Evolutionary conservation across 164 flowering plant genomes (phyloP).

Genomic region (Tetracentron sinense): DNA sequence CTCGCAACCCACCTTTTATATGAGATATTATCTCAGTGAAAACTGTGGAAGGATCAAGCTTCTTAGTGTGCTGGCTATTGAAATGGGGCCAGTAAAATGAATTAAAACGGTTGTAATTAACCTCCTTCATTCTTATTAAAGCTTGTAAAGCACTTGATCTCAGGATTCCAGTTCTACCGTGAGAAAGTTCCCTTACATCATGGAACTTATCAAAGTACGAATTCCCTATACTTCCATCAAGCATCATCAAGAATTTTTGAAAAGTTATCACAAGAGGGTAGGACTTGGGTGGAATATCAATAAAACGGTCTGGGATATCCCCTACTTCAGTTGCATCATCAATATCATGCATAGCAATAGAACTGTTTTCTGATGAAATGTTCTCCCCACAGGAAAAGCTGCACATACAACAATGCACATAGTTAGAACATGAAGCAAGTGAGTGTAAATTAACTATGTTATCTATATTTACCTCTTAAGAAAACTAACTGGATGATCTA

Average conservation of each 20-base stretch:
- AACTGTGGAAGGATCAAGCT: conserved; percentile 57
- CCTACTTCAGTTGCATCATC: conserved; percentile 36
- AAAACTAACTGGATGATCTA: too few relatives aligned
- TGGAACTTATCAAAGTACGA: conserved; percentile 33
- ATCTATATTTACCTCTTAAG: too few relatives aligned
- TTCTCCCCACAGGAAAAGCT: conserved; percentile 41
- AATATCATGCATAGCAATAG: conserved; percentile 33
- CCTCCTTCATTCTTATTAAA: conserved; percentile 49
- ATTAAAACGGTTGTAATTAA: conserved; percentile 50
- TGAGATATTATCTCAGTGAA: conserved; percentile 73
- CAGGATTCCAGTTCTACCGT: conserved; percentile 16
- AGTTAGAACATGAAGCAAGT: too few relatives aligned
- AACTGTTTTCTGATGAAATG: conserved; percentile 14
- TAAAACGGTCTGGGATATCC: conserved; percentile 33
- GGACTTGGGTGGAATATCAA: conserved; percentile 18
- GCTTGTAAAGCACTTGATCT: conserved; percentile 40
- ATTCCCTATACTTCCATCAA: conserved; percentile 38
- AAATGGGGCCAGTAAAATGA: conserved; percentile 72
- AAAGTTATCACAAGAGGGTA: conserved; percentile 48
- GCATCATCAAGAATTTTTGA: conserved; percentile 44
- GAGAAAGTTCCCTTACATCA: conserved; percentile 17
- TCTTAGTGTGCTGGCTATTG: conserved; percentile 39
- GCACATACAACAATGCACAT: conserved; percentile 10
- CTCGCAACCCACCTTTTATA: conserved; percentile 57
- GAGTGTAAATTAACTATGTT: too few relatives aligned